phyloP scores from a whole-genome alignment of 2,329 filamentous ascomycete species.

The Chlorencoelia australis region DNA sequence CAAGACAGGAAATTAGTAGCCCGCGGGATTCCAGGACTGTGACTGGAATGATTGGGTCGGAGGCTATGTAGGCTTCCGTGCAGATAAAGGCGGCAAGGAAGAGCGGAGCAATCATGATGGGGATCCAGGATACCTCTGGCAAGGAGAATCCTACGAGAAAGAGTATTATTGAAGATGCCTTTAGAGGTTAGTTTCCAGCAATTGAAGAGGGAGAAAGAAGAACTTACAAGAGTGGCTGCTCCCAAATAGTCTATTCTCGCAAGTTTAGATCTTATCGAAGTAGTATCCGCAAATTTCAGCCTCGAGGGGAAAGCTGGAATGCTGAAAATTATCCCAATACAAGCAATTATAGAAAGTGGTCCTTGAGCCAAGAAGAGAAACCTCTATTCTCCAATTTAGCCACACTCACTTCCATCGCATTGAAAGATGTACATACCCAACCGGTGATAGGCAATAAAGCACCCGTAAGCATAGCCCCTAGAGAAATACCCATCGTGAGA shows the following conservation, averaged over 20 bases:
- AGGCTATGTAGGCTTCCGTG: conserved; percentile 52
- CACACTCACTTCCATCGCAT: conserved; percentile 1
- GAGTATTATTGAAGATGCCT: conserved; percentile 56
- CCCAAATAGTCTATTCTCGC: conserved; percentile 66
- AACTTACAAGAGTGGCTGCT: conserved; percentile 50
- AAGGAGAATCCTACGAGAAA: conserved; percentile 63
- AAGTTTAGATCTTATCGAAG: conserved; percentile 43
- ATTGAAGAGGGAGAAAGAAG: neutral
- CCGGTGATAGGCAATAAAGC: conserved; percentile 52
- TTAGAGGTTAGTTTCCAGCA: conserved; percentile 12
- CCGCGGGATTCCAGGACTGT: conserved; percentile 58
- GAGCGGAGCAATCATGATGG: conserved; percentile 48
- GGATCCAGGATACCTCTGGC: conserved; percentile 46
- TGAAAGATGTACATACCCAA: conserved; percentile 47
- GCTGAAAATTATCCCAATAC: conserved; percentile 51
- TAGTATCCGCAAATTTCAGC: conserved; percentile 27
- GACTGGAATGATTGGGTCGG: conserved; percentile 67
- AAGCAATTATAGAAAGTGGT: conserved; percentile 51
- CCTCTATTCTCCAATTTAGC: conserved; percentile 42
- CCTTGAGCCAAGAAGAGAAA: conserved; percentile 64
- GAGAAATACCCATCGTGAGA: conserved; percentile 60
- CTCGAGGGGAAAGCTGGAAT: conserved; percentile 42
- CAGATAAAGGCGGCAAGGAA: conserved; percentile 44
- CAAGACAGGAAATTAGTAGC: conserved; percentile 62
- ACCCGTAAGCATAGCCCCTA: conserved; percentile 62